Base-by-base conservation (phyloP, 108 stramenopile genomes). In the Cyclotella cryptica region DNA sequence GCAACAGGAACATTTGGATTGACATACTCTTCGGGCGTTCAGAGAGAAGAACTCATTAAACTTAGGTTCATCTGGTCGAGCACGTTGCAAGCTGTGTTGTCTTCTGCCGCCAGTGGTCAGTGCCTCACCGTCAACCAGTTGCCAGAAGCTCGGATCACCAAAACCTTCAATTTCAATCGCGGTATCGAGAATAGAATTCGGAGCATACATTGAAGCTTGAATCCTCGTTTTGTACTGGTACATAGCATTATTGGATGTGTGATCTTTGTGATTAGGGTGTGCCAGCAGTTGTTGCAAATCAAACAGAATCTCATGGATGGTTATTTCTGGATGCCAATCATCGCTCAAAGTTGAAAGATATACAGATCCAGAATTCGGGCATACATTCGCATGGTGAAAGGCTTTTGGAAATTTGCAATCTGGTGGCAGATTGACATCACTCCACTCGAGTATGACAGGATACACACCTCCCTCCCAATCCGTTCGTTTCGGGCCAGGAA, bases 401-500 rank as follows among this genome's bases (percentile, higher is more conserved):
- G 52, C 65, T 14, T 35, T 60, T 24, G 74, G 74, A 29, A 75
- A 60, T 67, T 54, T 66, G 52, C 74, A 75, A 17, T 30, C 14
- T 19, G 74, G 74, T n/a, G 74, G 74, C 52, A 12, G 26, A 35
- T 66, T 22, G 26, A 41, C 39, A 29, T 60, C 44, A 27, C 28
- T 67, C 74, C 74, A 75, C 26, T 67, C 53, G 12, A 75, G 12
- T 10, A 54, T 17, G 18, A 75, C 51, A 12, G 74, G 74, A 24
- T 24, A 75, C 19, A 75, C 19, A 18, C 74, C 74, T 41, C 74
- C 74, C 28, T 75, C 74, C 65, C 66, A 75, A 12, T 26, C 51
- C 9, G 74, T 75, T 13, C 74, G 46, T 53, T 66, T 75, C n/a
- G 74, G 74, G 14, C 74, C 74, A 17, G 74, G 74, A 19, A 75